Base-by-base conservation (phyloP, 1,284 basidiomycete species). In the Heterobasidion annosum region DNA sequence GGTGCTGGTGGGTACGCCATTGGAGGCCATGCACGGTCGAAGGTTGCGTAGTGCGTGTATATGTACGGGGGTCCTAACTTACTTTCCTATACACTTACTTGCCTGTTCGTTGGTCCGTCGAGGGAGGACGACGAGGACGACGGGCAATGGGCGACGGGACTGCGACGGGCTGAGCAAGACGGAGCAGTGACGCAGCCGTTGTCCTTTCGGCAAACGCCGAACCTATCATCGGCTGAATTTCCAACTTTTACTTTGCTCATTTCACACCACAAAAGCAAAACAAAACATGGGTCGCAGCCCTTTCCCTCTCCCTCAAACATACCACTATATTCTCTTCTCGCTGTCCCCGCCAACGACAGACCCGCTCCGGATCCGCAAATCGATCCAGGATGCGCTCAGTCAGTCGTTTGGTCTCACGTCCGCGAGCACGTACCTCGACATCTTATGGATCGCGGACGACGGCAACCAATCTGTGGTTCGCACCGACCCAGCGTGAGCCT, bases 331-430 rank as follows among this genome's bases (percentile, higher is more conserved):
- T 56, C 68, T 68, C 15, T 65, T 77, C 57, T 54, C 65, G 35
- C 56, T 76, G 48, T 54, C 58, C 1, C 71, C 70, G 1, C 58
- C 68, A 8, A 67, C 66, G 54, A 48, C 59, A 1, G 75, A 77
- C 18, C 64, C 60, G n/a, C 63, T 77, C 8, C 63, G 61, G 10
- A 58, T 77, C 33, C 62, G 76, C 34, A 76, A 73, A 56, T 34
- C 65, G 5, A 60, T 78, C 16, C 77, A 78, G 57, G 72, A 74
- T 32, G 70, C 73, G 0, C 66, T 77, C 50, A 46, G 62, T 6
- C 73, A 74, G 56, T 66, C 66, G 10, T 77, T 77, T 57, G 75
- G 75, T 8, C 56, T 70, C 48, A 68, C 70, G 9, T 63, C 61
- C 10, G 68, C 75, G 19, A 65, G 67, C 56, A 70, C 66, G 2